Conservation (phyloP, 2,329 filamentous ascomycete genomes). For the Aureobasidium sp. region DNA sequence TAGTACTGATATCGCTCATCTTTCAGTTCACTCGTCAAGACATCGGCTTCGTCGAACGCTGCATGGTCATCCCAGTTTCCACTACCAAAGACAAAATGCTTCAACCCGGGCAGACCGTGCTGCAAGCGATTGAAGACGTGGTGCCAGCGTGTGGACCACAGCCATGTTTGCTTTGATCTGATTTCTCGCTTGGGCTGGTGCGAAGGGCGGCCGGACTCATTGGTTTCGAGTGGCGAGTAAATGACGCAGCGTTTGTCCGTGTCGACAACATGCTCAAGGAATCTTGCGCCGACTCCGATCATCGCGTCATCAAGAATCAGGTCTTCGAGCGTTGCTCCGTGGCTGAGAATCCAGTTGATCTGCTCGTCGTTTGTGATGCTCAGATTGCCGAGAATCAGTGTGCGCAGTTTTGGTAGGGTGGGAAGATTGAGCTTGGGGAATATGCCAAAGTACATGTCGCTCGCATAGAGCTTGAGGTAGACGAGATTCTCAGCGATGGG, state of each 20-base stretch:
- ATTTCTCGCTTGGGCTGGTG: not conserved
- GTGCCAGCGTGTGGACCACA: not conserved
- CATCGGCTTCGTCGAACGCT: not conserved
- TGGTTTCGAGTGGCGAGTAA: not conserved
- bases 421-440: slow-evolving; percentile 32
- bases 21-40: not conserved
- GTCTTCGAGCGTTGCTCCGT: slow-evolving; percentile 31
- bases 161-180: not conserved
- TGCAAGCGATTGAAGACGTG: not conserved
- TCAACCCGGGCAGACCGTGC: not conserved
- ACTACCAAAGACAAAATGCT: not conserved
- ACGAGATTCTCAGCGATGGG: slow-evolving; percentile 19
- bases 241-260: not conserved
- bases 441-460: slow-evolving; percentile 31
- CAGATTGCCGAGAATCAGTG: slow-evolving; percentile 33
- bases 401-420: slow-evolving; percentile 32
- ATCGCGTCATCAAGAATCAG: slow-evolving; percentile 37
- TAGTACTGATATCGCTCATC: not conserved
- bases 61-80: not conserved
- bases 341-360: slow-evolving; percentile 37
- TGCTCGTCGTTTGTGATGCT: slow-evolving; percentile 39
- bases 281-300: not conserved
- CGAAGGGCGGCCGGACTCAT: not conserved
- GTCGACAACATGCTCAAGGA: not conserved
- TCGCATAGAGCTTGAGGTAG: slow-evolving; percentile 32